Evolutionary conservation across 2,329 filamentous ascomycete genomes (phyloP).

Genomic region (Trichoderma sp.): DNA sequence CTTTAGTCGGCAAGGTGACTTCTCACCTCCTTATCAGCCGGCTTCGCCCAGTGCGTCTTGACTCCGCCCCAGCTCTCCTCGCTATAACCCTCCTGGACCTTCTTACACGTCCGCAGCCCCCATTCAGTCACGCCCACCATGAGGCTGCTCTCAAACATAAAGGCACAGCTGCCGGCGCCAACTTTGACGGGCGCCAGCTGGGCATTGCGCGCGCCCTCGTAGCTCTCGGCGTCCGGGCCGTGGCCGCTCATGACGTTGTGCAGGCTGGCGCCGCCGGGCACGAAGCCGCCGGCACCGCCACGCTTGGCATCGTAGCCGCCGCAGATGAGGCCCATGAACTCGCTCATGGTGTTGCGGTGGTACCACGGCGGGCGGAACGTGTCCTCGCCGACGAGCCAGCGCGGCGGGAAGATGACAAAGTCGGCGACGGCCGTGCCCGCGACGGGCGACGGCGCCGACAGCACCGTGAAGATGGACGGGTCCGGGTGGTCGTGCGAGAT

Average conservation of each 20-base stretch:
- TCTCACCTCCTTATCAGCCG: constrained; percentile 38
- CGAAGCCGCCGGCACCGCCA: constrained; percentile 54
- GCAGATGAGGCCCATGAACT: constrained; percentile 64
- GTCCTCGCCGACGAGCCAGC: constrained; percentile 69
- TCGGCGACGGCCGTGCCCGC: constrained; percentile 68
- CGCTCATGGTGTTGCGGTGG: constrained; percentile 68
- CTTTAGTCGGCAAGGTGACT: constrained; percentile 29
- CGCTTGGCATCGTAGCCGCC: constrained; percentile 64
- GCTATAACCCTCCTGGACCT: constrained; percentile 64
- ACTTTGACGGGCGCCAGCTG: constrained; percentile 59
- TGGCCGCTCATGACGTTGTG: constrained; percentile 74
- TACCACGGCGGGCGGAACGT: constrained; percentile 75
- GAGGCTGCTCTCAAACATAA: constrained; percentile 70
- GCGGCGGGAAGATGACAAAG: constrained; percentile 72
- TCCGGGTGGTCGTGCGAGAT: constrained; percentile 78
- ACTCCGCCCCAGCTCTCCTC: constrained; percentile 78
- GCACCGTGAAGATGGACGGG: constrained; percentile 74
- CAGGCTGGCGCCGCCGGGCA: constrained; percentile 59
- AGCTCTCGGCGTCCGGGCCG: constrained; percentile 60
- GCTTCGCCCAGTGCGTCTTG: constrained; percentile 61
- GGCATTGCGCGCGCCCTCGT: constrained; percentile 57
- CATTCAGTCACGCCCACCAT: constrained; percentile 74
- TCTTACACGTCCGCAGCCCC: constrained; percentile 61
- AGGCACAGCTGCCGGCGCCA: constrained; percentile 63
- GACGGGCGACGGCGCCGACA: constrained; percentile 62